Percentiles rank a stretch among this genome's conserved stretches.
phyloP scores from a whole-genome alignment of 176 grass and related monocot genomes.

The Guadua angustifolia region DNA sequence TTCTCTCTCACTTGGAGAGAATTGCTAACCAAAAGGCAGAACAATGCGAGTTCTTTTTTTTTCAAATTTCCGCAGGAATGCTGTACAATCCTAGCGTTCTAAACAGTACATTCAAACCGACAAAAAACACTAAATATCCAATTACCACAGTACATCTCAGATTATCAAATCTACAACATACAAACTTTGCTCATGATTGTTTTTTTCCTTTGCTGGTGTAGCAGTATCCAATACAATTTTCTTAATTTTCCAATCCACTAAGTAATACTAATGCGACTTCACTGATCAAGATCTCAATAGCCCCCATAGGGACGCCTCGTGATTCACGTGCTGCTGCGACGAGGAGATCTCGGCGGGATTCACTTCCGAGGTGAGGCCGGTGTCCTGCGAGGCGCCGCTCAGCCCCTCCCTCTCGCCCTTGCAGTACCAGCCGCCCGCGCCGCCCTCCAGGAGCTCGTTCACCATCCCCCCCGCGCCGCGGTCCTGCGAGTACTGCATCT shows the following conservation, averaged over 20 bases:
- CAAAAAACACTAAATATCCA: background rate
- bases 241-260: background rate
- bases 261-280: slow-evolving; percentile 8
- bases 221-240: background rate
- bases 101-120: background rate
- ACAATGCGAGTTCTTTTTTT: background rate
- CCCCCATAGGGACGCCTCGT: slow-evolving; percentile 50
- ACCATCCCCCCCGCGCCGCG: slow-evolving; percentile 20
- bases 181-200: background rate
- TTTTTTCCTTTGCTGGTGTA: background rate
- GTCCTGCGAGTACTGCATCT: slow-evolving; percentile 35
- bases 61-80: background rate
- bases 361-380: slow-evolving; percentile 61
- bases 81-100: background rate
- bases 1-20: background rate
- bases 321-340: slow-evolving; percentile 42
- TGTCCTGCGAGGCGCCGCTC: slow-evolving; percentile 60
- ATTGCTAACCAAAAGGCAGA: background rate
- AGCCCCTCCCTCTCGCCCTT: slow-evolving; percentile 49
- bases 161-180: slow-evolving; percentile 2
- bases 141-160: background rate
- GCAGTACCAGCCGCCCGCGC: slow-evolving; percentile 51
- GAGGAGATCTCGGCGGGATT: slow-evolving; percentile 66
- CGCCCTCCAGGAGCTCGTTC: slow-evolving; percentile 39
- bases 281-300: slow-evolving; percentile 35